Percentiles rank a stretch among this genome's conserved stretches.
These are phyloP conservation scores for Penstemon newberryi DNA, from an alignment of 257 asterid species.

Conservation along the genomic window DNA sequence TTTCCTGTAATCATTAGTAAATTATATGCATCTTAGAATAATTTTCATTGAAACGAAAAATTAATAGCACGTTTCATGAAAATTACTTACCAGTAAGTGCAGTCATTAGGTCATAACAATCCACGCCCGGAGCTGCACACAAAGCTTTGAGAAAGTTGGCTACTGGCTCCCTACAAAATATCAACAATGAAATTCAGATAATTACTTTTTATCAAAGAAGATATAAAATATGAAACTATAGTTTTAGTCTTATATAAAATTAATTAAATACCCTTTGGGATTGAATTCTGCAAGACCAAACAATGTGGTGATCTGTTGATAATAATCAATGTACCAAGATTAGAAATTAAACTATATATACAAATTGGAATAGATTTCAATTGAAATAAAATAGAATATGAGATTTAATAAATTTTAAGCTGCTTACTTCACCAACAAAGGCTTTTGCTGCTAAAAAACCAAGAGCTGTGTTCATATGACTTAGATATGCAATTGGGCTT, in stretches of 20 bases:
- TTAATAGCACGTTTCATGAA: not conserved
- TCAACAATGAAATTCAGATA: not conserved
- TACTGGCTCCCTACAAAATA: constrained; percentile 40
- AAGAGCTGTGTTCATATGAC: constrained; percentile 50
- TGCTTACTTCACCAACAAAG: constrained; percentile 58
- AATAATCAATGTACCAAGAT: not conserved
- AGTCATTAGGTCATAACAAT: constrained; percentile 62
- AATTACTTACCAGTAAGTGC: constrained; percentile 59
- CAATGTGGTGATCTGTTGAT: constrained; percentile 54
- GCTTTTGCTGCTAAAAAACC: constrained; percentile 50
- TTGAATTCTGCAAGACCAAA: constrained; percentile 82
- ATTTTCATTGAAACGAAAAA: not conserved
- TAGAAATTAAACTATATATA: not conserved
- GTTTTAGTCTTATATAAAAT: not conserved
- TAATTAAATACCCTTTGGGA: constrained; percentile 55
- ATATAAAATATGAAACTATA: not conserved
- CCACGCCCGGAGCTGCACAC: constrained; percentile 49
- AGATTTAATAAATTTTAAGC: no score
- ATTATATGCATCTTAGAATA: not conserved
- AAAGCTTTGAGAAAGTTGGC: constrained; percentile 40
- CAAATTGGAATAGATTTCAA: not conserved
- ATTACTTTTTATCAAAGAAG: not conserved
- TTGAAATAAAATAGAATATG: no score
- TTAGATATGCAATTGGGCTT: constrained; percentile 69
- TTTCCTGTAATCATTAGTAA: constrained; percentile 43